Base-by-base conservation (phyloP, 73 alveolate genomes). In the Paraurostyla sp. region DNA sequence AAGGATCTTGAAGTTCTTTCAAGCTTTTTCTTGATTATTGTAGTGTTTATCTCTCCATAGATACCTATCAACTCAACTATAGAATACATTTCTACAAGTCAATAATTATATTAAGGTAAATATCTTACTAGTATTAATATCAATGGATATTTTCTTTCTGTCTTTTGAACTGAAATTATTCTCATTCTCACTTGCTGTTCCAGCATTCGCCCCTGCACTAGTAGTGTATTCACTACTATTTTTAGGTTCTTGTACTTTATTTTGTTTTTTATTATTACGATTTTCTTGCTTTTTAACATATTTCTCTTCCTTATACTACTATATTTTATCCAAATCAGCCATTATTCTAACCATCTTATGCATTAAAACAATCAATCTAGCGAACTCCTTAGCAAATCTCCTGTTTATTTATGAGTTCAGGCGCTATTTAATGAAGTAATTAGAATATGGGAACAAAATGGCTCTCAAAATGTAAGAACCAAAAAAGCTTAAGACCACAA, bases 381-480 rank as follows among this genome's bases (percentile, higher is more conserved):
- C 87, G 87, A 78, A 78, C 23, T 78, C 89, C 29, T 54, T 32
- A 2, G 80, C 45, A 35, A 78, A 78, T 23, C 50, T 78, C 63
- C 50, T 27, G 49, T 54, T 78, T 15, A 78, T 54, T 38, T 52
- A 40, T 2, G 89, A 51, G 76, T 78, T 36, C 40, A 78, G 3
- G 7, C 32, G 22, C 62, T 78, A 15, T 35, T 41, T 51, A 43
- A 78, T 78, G 80, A 78, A 78, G 62, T 78, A 78, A 54, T 78
- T 78, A 0, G 89, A 25, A 36, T 78, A 51, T 2, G 89, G 89
- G 46, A 51, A 78, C 16, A 78, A 25, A 2, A 78, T 51, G 15
- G 89, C 41, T 50, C 89, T 22, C 7, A 78, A 27, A 7, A 59
- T 23, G 29, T 78, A 78, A 0, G 20, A 51, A 3, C 89, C 89